These are phyloP conservation scores for Lipomyces spencermartinsiae DNA, from an alignment of 805 yeast genomes.

Conservation along the genomic window DNA sequence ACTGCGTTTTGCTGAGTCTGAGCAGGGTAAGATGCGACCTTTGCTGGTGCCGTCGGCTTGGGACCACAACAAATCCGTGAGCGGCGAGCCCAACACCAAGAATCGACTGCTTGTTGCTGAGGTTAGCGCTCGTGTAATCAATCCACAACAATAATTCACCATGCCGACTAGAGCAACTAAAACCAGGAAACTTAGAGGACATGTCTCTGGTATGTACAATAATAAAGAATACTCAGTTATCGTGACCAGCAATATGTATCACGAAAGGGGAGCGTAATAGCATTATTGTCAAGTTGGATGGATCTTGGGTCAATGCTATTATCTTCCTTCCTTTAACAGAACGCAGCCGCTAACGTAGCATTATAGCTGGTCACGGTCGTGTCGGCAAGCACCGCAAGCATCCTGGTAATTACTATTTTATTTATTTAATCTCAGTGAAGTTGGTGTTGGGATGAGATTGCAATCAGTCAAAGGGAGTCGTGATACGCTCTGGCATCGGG, in stretches of 20 bases:
- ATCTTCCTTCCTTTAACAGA: background rate
- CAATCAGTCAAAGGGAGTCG: background rate
- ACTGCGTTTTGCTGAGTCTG: background rate
- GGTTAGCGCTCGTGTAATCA: background rate
- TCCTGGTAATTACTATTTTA: constrained; percentile 58
- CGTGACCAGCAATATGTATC: background rate
- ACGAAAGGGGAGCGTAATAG: background rate
- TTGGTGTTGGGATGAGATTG: background rate
- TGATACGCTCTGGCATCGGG: background rate
- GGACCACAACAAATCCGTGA: background rate
- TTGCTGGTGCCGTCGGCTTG: background rate
- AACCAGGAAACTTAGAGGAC: constrained; percentile 99
- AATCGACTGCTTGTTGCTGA: background rate
- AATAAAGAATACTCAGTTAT: background rate
- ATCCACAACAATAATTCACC: constrained; percentile 16
- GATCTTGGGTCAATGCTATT: background rate
- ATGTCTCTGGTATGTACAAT: constrained; percentile 94
- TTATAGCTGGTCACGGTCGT: constrained; percentile 99
- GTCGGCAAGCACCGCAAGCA: constrained; percentile 99
- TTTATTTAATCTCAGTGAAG: background rate
- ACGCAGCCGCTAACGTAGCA: constrained; percentile 37
- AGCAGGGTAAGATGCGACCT: background rate
- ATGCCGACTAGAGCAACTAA: constrained; percentile 52
- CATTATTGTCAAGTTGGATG: background rate
- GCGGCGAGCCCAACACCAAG: background rate